Conservation (phyloP, 176 grass and related monocot species). For the Rhynchospora tenuis region DNA sequence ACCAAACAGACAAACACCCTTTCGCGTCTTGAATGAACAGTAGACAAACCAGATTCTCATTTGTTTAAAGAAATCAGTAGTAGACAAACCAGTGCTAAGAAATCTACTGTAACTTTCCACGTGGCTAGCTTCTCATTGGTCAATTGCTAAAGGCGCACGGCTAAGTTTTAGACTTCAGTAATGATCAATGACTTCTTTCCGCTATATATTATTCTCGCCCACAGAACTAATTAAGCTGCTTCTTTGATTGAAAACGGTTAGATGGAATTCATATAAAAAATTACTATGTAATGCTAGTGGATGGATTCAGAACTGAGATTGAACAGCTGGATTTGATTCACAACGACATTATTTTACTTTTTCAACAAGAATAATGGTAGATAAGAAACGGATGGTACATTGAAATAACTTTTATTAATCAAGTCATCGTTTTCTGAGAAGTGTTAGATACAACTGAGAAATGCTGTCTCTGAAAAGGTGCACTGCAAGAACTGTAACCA, state of each 20-base stretch:
- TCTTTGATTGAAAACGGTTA: background rate
- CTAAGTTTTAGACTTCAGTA: background rate
- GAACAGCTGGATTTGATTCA: background rate
- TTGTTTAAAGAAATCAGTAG: background rate
- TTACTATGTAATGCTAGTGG: background rate
- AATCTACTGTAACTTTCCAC: background rate
- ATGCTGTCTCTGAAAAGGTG: background rate
- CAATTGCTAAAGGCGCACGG: background rate
- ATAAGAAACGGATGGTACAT: background rate
- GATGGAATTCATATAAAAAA: background rate
- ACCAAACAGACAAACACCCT: too few relatives aligned
- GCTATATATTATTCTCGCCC: too few relatives aligned
- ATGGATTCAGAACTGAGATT: background rate
- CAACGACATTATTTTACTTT: background rate
- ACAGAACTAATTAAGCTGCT: background rate
- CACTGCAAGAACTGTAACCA: background rate
- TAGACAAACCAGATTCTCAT: background rate
- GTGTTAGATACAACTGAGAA: background rate
- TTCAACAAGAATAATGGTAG: background rate
- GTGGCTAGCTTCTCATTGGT: background rate
- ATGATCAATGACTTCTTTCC: background rate
- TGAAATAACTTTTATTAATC: too few relatives aligned
- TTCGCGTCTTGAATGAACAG: background rate
- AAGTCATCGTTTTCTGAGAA: background rate
- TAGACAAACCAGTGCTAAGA: background rate